Base-by-base conservation (phyloP, 139 green algal genomes). In the Picochlorum sp. region DNA sequence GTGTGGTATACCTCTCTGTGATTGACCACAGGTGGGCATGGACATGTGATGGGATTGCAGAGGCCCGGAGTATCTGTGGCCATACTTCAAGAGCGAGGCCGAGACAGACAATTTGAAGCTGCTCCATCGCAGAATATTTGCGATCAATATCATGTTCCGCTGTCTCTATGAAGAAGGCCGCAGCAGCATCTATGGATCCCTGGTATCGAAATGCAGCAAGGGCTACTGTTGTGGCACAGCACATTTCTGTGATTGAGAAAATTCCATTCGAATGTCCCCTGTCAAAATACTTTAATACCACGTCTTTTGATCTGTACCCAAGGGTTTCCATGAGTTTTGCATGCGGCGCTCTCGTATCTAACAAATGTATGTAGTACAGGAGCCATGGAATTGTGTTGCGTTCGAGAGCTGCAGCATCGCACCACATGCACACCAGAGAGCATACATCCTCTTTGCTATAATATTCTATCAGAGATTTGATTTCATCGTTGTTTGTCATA, bases 351-450 rank as follows among this genome's bases (percentile, higher is more conserved):
- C 16, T 54, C 6, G 18, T 7, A 54, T 54, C 47, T 26, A 54
- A 21, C 47, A 7, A 9, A 7, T 54, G 47, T 20, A 21, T 26
- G 47, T 26, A 54, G 16, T 26, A 54, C n/a, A 54, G 11, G 6
- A 21, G 18, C 47, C 47, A 54, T 21, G 16, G 47, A 7, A 54
- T 26, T 9, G 16, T 26, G 4, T 21, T 54, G 18, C n/a, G 18
- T 26, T 54, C 16, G 0, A 54, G n/a, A 24, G 47, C 47, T 13
- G 18, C 15, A 9, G 16, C 47, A 21, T 54, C 47, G 47, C 47
- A 54, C 47, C 47, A 54, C 47, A 54, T 54, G 47, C 47, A 26
- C 16, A 54, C 47, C 18, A 54, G 47, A 54, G 47, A 54, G n/a
- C 16, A 54, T 23, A 21, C 18, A 26, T 20, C 47, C n/a, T 26